Conservation (phyloP, 2,329 filamentous ascomycete species). For the Parastagonospora avenae region DNA sequence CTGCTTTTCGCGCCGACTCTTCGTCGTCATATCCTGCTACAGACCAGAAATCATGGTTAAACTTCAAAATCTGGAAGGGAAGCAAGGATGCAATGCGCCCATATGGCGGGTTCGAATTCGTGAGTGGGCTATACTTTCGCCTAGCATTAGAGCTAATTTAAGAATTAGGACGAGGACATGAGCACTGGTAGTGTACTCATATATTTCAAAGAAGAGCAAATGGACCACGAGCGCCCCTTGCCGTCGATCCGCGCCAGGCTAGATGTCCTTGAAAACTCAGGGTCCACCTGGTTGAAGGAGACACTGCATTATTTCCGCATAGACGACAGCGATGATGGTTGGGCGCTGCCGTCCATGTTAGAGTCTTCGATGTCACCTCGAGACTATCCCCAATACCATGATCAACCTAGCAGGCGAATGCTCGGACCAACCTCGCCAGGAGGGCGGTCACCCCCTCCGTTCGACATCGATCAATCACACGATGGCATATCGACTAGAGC, state of each 20-base stretch:
- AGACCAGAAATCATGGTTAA: conserved; percentile 40
- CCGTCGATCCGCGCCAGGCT: conserved; percentile 44
- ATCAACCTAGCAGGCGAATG: conserved; percentile 27
- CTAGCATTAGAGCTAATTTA: conserved; percentile 9
- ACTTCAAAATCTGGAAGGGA: conserved; percentile 46
- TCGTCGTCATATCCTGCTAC: conserved; percentile 22
- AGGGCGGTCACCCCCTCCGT: conserved; percentile 34
- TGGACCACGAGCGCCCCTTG: conserved; percentile 39
- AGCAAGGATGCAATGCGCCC: conserved; percentile 34
- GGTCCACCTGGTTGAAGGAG: conserved; percentile 46
- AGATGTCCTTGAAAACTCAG: conserved; percentile 42
- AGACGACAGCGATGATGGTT: conserved; percentile 41
- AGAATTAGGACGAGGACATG: conserved; percentile 45
- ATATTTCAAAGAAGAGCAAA: conserved; percentile 48
- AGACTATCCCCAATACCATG: conserved; percentile 19
- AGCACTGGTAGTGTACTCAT: conserved; percentile 45
- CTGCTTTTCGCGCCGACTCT: conserved; percentile 32
- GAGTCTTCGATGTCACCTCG: conserved; percentile 22
- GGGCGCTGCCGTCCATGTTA: conserved; percentile 29
- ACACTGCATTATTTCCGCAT: conserved; percentile 43
- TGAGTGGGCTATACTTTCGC: conserved; percentile 16
- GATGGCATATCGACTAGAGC: conserved; percentile 13
- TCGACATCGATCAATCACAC: conserved; percentile 37
- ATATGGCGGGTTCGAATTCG: conserved; percentile 46
- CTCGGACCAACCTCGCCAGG: conserved; percentile 29